A percentile compares a stretch with the other conserved stretches of the same genome.
Evolutionary conservation across 345 rosid genomes (phyloP).

Genomic region (Murraya koenigii): DNA sequence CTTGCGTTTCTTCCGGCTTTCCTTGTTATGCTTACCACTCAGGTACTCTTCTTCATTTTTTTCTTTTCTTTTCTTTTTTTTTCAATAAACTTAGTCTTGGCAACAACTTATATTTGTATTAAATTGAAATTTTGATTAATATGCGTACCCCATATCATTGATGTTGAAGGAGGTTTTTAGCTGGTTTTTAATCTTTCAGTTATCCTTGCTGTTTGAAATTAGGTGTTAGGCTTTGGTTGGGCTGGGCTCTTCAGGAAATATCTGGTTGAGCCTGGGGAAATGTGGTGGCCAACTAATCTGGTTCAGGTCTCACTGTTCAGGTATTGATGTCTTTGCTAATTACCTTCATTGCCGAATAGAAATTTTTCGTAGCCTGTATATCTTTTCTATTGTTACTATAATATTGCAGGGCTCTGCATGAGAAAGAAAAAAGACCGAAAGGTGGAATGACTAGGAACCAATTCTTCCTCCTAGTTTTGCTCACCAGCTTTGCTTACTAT

Average conservation of each 20-base stretch:
- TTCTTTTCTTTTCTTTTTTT: not conserved
- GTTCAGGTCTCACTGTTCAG: conserved; percentile 81
- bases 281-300: conserved; percentile 87
- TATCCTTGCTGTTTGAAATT: not conserved
- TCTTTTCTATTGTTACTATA: not conserved
- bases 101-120: no score
- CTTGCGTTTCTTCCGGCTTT: conserved; percentile 60
- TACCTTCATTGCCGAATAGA: not conserved
- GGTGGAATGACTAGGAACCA: conserved; percentile 52
- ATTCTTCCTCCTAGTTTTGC: conserved; percentile 59
- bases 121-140: not conserved
- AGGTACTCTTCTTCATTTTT: conserved; percentile 36
- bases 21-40: conserved; percentile 71
- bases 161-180: not conserved
- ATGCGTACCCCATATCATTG: no score
- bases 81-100: no score
- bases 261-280: conserved; percentile 79
- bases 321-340: conserved; percentile 27
- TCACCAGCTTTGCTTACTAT: conserved; percentile 65
- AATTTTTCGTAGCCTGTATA: not conserved
- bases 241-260: conserved; percentile 72
- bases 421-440: conserved; percentile 45
- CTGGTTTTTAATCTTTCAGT: not conserved
- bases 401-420: conserved; percentile 63
- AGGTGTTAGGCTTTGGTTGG: conserved; percentile 88